Conservation (phyloP, 495 filamentous ascomycete species). For the Friedmanniomyces simplex region DNA sequence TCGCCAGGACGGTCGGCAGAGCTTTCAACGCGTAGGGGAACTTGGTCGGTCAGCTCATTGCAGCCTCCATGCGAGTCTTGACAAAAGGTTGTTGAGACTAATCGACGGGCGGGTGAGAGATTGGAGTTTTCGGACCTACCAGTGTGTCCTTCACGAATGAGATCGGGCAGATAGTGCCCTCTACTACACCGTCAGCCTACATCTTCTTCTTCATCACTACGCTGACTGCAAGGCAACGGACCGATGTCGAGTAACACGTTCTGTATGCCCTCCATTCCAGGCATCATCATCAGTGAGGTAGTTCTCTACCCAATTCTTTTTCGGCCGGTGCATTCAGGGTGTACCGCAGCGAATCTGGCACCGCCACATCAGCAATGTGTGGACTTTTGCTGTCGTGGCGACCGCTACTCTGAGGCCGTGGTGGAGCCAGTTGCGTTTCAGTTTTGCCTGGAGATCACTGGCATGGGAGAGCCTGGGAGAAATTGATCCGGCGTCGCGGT, state of each 20-base stretch:
- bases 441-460: not conserved
- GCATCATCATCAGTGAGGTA: no score
- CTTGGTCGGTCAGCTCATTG: slow-evolving; percentile 30
- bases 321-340: not conserved
- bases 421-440: not conserved
- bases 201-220: not conserved
- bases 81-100: not conserved
- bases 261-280: slow-evolving; percentile 1
- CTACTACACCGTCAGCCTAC: slow-evolving; percentile 30
- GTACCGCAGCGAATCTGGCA: not conserved
- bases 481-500: not conserved
- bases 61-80: slow-evolving; percentile 3
- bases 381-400: not conserved
- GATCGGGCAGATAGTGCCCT: slow-evolving; percentile 61
- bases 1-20: slow-evolving; percentile 45
- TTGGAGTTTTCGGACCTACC: slow-evolving; percentile 36
- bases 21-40: slow-evolving; percentile 59
- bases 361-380: not conserved
- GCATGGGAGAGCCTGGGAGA: not conserved
- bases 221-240: not conserved
- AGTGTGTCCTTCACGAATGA: slow-evolving; percentile 62
- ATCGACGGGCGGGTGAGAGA: not conserved
- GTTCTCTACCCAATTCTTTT: no score
- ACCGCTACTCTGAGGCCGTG: not conserved
- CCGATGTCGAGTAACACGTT: slow-evolving; percentile 15